A percentile compares a stretch with the other conserved stretches of the same genome.
These are phyloP conservation scores for Phialophora verrucosa DNA, from an alignment of 2,329 filamentous ascomycete genomes.

Conservation along the genomic window DNA sequence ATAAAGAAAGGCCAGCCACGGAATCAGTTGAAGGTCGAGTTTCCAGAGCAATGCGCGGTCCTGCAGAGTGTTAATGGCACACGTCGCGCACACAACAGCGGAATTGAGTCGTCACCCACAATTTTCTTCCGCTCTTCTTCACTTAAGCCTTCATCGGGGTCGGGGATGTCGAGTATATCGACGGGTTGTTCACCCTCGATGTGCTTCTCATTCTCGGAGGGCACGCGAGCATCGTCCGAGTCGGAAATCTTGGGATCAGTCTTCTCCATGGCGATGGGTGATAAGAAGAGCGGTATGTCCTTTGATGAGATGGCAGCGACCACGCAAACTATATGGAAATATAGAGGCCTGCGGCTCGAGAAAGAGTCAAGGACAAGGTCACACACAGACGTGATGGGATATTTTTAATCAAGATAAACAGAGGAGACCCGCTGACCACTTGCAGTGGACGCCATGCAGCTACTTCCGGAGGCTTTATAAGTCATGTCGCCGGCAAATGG, in stretches of 20 bases:
- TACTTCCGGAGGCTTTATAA: neutral
- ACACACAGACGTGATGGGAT: conserved; percentile 1
- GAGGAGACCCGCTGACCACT: conserved; percentile 13
- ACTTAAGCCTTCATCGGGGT: conserved; percentile 69
- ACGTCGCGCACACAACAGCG: neutral
- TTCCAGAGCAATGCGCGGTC: conserved; percentile 54
- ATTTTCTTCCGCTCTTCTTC: conserved; percentile 66
- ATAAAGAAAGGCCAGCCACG: conserved; percentile 55
- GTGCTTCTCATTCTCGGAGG: conserved; percentile 29
- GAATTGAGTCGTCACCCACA: conserved; percentile 51
- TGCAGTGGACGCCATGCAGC: neutral
- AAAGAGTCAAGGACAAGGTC: neutral
- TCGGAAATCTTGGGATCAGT: conserved; percentile 18
- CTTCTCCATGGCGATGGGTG: conserved; percentile 21
- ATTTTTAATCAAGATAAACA: conserved; percentile 10
- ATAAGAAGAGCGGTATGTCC: neutral
- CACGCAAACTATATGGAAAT: neutral
- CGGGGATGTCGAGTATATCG: conserved; percentile 41
- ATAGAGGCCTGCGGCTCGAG: neutral
- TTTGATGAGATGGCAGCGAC: neutral
- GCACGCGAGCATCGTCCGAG: conserved; percentile 25
- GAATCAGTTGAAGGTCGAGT: conserved; percentile 53
- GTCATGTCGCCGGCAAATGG: conserved; percentile 1
- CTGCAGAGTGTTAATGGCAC: conserved; percentile 39
- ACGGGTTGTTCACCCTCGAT: conserved; percentile 28